Conservation (phyloP, 139 green algal genomes). For the Pleodorina starrii region DNA sequence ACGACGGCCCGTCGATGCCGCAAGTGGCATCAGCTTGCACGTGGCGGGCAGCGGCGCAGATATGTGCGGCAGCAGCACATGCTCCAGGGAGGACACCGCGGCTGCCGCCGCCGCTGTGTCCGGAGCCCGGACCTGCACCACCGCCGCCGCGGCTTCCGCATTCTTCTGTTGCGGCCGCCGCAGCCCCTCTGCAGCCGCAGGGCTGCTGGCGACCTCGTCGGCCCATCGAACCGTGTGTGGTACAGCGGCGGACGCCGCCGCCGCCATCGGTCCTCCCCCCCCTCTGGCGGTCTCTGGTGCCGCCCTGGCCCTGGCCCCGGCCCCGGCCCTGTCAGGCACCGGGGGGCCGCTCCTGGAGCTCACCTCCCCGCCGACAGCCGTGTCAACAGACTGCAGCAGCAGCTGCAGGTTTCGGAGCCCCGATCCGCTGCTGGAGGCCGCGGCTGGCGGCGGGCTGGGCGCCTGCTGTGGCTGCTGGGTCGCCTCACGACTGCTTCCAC, state of each 20-base stretch:
- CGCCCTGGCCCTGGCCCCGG: not conserved
- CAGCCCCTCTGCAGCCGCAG: no score
- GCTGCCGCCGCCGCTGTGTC: not conserved
- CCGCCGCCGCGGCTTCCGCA: no score
- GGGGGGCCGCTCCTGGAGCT: not conserved
- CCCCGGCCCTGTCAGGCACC: not conserved
- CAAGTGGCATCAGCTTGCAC: not conserved
- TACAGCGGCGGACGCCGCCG: not conserved
- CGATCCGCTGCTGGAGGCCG: not conserved
- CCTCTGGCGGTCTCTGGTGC: not conserved
- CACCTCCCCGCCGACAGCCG: not conserved
- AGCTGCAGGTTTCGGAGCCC: constrained; percentile 11
- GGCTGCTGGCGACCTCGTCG: not conserved
- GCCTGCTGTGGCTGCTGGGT: no score
- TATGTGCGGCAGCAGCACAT: not conserved
- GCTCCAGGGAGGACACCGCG: not conserved
- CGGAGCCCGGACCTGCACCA: not conserved
- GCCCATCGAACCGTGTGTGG: not conserved
- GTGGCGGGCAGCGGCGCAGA: not conserved
- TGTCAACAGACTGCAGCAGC: not conserved
- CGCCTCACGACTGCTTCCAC: no score
- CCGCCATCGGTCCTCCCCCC: not conserved
- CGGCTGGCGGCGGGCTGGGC: not conserved
- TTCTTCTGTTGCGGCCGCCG: no score
- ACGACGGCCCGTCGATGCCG: not conserved